Percentiles rank a stretch among this genome's conserved stretches.
Evolutionary conservation across 176 grass and related monocot species (phyloP).

Genomic region (Tillandsia leiboldiana): DNA sequence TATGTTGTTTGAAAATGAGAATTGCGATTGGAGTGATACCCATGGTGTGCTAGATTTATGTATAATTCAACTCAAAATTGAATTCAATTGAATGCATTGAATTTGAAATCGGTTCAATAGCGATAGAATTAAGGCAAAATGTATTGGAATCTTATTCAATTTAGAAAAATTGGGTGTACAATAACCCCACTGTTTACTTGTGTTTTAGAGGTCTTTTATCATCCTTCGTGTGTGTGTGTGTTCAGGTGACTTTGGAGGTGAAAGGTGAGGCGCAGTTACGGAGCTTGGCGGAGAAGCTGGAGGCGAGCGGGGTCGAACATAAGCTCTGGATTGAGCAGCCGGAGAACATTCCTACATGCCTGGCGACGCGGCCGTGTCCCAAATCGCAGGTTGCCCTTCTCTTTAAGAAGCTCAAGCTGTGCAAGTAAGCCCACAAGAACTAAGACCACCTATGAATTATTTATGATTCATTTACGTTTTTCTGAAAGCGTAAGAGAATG

Average conservation of each 20-base stretch:
- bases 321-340: conserved; percentile 89
- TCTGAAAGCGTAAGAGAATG: neutral
- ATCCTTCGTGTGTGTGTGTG: neutral
- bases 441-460: neutral
- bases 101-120: no score
- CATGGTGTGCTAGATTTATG: no score
- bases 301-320: conserved; percentile 37
- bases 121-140: no score
- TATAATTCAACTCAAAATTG: no score
- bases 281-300: conserved; percentile 65
- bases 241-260: conserved; percentile 76
- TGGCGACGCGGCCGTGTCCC: conserved; percentile 62
- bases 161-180: no score
- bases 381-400: conserved; percentile 61
- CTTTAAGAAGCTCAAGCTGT: conserved; percentile 94
- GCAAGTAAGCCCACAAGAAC: conserved; percentile 38
- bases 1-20: neutral
- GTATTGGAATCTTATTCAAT: no score
- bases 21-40: neutral
- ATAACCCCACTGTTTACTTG: no score
- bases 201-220: neutral
- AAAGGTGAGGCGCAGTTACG: conserved; percentile 80
- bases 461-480: neutral
- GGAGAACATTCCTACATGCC: conserved; percentile 72
- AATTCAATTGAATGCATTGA: no score